These are phyloP conservation scores for Neonectria coccinea DNA, from an alignment of 2,329 filamentous ascomycete genomes.

Conservation along the genomic window DNA sequence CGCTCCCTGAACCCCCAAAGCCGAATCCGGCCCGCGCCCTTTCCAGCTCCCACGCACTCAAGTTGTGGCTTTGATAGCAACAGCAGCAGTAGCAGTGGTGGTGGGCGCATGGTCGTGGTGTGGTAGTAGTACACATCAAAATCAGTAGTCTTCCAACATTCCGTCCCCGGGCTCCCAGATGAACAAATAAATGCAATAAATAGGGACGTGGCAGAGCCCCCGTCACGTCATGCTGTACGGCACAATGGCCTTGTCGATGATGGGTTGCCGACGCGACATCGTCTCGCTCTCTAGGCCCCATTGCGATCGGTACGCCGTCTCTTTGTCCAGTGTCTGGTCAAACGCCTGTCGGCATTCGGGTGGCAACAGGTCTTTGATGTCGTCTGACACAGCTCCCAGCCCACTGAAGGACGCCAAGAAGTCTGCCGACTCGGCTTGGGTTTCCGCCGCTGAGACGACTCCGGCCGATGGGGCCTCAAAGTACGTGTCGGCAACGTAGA, in stretches of 20 bases:
- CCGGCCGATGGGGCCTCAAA: slow-evolving; percentile 64
- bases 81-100: neutral
- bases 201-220: neutral
- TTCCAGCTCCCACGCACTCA: slow-evolving; percentile 9
- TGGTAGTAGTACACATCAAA: slow-evolving; percentile 6
- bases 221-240: slow-evolving; percentile 62
- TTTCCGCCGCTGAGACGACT: slow-evolving; percentile 59
- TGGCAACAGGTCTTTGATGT: slow-evolving; percentile 74
- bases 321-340: slow-evolving; percentile 71
- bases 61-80: neutral
- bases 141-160: slow-evolving; percentile 5
- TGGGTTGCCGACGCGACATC: slow-evolving; percentile 62
- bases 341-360: slow-evolving; percentile 79
- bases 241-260: slow-evolving; percentile 74
- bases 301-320: slow-evolving; percentile 77
- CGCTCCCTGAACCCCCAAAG: neutral
- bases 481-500: slow-evolving; percentile 66
- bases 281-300: slow-evolving; percentile 78
- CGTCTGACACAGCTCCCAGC: slow-evolving; percentile 71
- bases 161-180: neutral
- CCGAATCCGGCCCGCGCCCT: slow-evolving; percentile 7
- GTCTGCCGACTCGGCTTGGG: slow-evolving; percentile 57
- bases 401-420: slow-evolving; percentile 69
- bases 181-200: neutral
- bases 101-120: neutral